Evolutionary conservation across 805 yeast genomes (phyloP).

Genomic region (Starmerella floris): DNA sequence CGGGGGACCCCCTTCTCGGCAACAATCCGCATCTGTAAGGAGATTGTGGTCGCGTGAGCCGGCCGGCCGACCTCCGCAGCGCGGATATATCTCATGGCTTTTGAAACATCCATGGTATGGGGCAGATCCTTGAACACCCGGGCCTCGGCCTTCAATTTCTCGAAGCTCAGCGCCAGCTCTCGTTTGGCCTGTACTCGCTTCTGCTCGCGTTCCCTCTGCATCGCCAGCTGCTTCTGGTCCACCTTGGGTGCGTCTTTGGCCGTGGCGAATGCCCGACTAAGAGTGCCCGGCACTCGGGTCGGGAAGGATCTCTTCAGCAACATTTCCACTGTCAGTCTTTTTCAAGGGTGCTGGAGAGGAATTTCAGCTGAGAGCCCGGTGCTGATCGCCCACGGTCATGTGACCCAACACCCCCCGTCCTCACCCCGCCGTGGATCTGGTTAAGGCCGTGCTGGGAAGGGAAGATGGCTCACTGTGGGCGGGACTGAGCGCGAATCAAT

Average conservation of each 20-base stretch:
- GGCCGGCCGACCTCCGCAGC: constrained; percentile 88
- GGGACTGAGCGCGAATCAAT: too few relatives aligned
- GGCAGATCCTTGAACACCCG: constrained; percentile 39
- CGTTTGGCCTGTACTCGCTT: constrained; percentile 24
- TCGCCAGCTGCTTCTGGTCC: constrained; percentile 25
- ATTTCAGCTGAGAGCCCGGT: not conserved
- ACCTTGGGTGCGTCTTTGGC: constrained; percentile 20
- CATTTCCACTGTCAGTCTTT: not conserved
- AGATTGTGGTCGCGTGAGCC: constrained; percentile 51
- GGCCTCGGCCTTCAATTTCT: constrained; percentile 28
- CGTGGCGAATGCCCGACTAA: constrained; percentile 10
- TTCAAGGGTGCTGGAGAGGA: not conserved
- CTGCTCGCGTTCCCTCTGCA: constrained; percentile 26
- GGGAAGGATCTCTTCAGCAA: not conserved
- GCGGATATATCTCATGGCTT: constrained; percentile 64
- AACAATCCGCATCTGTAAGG: constrained; percentile 49
- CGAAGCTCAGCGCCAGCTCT: constrained; percentile 20
- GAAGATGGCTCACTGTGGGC: too few relatives aligned
- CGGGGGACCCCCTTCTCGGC: constrained; percentile 70
- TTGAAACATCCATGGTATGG: constrained; percentile 54
- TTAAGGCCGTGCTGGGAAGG: too few relatives aligned
- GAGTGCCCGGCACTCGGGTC: not conserved
- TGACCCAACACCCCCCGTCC: too few relatives aligned
- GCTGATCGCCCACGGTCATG: too few relatives aligned
- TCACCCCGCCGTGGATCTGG: too few relatives aligned